Conservation (phyloP, 306 rosid genomes). For the Rosa persica region DNA sequence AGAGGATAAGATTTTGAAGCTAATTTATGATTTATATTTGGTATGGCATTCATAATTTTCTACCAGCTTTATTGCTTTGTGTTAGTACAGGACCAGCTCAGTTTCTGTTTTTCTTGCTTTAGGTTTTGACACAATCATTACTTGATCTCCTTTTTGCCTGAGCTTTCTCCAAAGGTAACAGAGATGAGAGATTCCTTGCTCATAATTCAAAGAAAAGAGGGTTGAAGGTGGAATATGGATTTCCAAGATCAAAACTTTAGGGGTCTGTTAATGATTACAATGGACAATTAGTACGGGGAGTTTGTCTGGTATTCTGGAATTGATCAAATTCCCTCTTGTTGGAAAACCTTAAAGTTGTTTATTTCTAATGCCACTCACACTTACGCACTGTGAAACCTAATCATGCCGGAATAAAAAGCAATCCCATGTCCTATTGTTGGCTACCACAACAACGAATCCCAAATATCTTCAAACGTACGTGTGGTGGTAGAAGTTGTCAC, state of each 20-base stretch:
- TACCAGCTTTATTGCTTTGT: constrained; percentile 32
- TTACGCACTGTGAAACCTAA: constrained; percentile 18
- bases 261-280: constrained; percentile 37
- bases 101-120: constrained; percentile 29
- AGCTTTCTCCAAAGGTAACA: constrained; percentile 50
- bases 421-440: constrained; percentile 27
- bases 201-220: constrained; percentile 36
- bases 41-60: constrained; percentile 32
- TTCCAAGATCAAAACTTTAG: constrained; percentile 42
- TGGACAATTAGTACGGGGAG: constrained; percentile 25
- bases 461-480: constrained; percentile 17
- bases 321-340: constrained; percentile 20
- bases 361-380: constrained; percentile 21
- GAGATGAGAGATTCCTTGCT: constrained; percentile 61
- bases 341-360: constrained; percentile 32
- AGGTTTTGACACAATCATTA: constrained; percentile 57
- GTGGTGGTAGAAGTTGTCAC: not conserved
- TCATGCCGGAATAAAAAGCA: constrained; percentile 41
- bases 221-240: constrained; percentile 38
- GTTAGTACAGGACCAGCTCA: constrained; percentile 35
- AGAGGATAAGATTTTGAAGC: constrained; percentile 31
- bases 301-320: constrained; percentile 38
- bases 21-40: constrained; percentile 31
- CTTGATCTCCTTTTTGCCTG: constrained; percentile 32
- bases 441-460: not conserved